phyloP scores from a whole-genome alignment of 108 stramenopile species.

The Stephanodiscus minutulus region DNA sequence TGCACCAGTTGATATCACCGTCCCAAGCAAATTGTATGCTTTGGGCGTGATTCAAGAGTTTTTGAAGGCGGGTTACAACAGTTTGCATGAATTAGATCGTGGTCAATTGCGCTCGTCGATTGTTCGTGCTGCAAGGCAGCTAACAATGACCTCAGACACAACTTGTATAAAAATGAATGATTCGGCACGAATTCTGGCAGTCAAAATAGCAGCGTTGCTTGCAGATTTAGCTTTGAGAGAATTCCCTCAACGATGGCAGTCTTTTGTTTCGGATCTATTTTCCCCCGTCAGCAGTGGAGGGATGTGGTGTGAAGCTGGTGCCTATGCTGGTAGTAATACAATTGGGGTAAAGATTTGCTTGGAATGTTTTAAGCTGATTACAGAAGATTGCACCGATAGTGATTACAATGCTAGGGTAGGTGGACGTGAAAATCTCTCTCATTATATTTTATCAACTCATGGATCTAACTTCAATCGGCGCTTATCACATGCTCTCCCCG shows the following conservation, averaged over 20 bases:
- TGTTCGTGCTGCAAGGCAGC: slow-evolving; percentile 57
- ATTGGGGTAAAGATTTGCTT: slow-evolving; percentile 79
- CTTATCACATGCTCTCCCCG: neutral
- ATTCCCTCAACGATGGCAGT: slow-evolving; percentile 88
- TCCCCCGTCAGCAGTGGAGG: slow-evolving; percentile 53
- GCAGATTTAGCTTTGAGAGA: slow-evolving; percentile 74
- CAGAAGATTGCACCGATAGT: slow-evolving; percentile 91
- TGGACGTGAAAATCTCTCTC: neutral
- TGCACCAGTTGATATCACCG: slow-evolving; percentile 59
- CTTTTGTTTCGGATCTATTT: slow-evolving; percentile 70
- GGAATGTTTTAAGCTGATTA: slow-evolving; percentile 74
- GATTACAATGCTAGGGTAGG: slow-evolving; percentile 89
- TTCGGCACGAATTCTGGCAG: slow-evolving; percentile 55
- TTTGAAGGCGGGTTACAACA: slow-evolving; percentile 60
- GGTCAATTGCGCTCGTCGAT: slow-evolving; percentile 61
- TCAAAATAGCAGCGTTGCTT: slow-evolving; percentile 74
- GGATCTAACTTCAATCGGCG: slow-evolving; percentile 4
- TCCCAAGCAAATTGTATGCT: slow-evolving; percentile 76
- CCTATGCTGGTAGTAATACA: slow-evolving; percentile 24
- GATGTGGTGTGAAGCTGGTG: slow-evolving; percentile 56
- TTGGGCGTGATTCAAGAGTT: slow-evolving; percentile 65
- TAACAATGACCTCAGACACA: slow-evolving; percentile 30
- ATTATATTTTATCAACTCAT: neutral
- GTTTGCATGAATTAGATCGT: slow-evolving; percentile 66
- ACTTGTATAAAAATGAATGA: slow-evolving; percentile 13